phyloP scores from a whole-genome alignment of 208 protist genomes.

The Entamoeba histolytica region DNA sequence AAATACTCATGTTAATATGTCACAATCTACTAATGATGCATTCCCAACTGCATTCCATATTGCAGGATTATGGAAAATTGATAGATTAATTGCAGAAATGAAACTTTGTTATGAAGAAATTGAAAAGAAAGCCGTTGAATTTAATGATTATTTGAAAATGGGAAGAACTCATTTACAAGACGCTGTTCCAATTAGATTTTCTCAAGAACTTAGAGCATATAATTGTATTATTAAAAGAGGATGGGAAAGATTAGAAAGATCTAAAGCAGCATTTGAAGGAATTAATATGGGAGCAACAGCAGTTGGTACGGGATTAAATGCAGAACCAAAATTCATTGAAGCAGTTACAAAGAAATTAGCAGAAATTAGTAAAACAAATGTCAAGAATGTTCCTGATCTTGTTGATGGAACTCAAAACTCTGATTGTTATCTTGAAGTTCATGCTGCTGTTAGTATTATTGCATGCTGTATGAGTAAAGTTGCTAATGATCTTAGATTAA shows the following conservation, averaged over 20 bases:
- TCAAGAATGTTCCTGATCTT: background rate
- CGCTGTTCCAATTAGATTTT: slow-evolving; percentile 59
- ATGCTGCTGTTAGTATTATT: background rate
- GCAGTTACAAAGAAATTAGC: background rate
- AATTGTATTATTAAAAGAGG: background rate
- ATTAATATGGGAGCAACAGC: slow-evolving; percentile 63
- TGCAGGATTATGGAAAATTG: slow-evolving; percentile 32
- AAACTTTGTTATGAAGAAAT: slow-evolving; percentile 17
- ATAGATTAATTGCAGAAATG: slow-evolving; percentile 23
- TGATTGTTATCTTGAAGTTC: background rate
- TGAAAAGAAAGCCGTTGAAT: background rate
- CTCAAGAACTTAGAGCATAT: slow-evolving; percentile 53
- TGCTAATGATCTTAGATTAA: slow-evolving; percentile 61
- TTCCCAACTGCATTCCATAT: slow-evolving; percentile 60
- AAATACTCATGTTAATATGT: slow-evolving; percentile 66
- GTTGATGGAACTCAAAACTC: background rate
- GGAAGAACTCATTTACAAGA: slow-evolving; percentile 63
- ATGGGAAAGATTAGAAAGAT: slow-evolving; percentile 41
- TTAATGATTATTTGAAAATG: slow-evolving; percentile 54
- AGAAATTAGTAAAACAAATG: background rate
- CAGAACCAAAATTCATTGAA: background rate
- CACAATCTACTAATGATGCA: slow-evolving; percentile 57
- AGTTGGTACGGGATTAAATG: slow-evolving; percentile 51
- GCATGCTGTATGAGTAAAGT: slow-evolving; percentile 58
- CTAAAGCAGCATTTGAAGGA: slow-evolving; percentile 39